Evolutionary conservation across 2,329 filamentous ascomycete genomes (phyloP).

Genomic region (Penicillium sp.): DNA sequence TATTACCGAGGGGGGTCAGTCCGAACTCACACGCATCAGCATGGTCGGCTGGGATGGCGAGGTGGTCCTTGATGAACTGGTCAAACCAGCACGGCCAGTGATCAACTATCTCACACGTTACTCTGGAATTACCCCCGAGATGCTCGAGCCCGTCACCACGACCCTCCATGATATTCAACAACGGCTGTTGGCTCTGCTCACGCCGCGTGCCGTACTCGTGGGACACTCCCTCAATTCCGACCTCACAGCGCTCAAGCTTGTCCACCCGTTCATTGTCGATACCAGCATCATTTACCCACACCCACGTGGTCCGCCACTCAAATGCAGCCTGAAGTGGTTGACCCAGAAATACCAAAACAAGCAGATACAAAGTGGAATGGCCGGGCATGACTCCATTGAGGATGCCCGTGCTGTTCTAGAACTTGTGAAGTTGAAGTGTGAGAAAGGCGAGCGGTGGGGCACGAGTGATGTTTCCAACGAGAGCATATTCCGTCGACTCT

Average conservation of each 20-base stretch:
- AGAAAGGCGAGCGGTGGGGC: constrained; percentile 85
- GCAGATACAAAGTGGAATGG: constrained; percentile 78
- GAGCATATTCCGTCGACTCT: constrained; percentile 82
- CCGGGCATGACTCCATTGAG: constrained; percentile 87
- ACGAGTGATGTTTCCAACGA: constrained; percentile 75
- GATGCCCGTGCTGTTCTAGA: constrained; percentile 89
- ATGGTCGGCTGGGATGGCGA: constrained; percentile 81
- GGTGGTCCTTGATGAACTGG: constrained; percentile 80
- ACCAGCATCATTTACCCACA: constrained; percentile 89
- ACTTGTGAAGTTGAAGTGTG: constrained; percentile 91
- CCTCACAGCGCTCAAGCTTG: constrained; percentile 76
- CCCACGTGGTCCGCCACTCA: constrained; percentile 81
- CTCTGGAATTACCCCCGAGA: constrained; percentile 86
- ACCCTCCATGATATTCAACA: constrained; percentile 78
- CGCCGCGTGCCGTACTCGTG: constrained; percentile 45
- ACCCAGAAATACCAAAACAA: constrained; percentile 79
- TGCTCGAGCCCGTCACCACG: constrained; percentile 79
- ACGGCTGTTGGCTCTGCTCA: constrained; percentile 68
- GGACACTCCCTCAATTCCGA: constrained; percentile 51
- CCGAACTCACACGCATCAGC: constrained; percentile 84
- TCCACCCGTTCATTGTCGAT: constrained; percentile 91
- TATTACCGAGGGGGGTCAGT: constrained; percentile 73
- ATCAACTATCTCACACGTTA: constrained; percentile 86
- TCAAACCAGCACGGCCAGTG: constrained; percentile 85
- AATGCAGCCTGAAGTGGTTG: constrained; percentile 86